These are phyloP conservation scores for Fistulina hepatica DNA, from an alignment of 1,284 basidiomycete genomes.

Conservation along the genomic window DNA sequence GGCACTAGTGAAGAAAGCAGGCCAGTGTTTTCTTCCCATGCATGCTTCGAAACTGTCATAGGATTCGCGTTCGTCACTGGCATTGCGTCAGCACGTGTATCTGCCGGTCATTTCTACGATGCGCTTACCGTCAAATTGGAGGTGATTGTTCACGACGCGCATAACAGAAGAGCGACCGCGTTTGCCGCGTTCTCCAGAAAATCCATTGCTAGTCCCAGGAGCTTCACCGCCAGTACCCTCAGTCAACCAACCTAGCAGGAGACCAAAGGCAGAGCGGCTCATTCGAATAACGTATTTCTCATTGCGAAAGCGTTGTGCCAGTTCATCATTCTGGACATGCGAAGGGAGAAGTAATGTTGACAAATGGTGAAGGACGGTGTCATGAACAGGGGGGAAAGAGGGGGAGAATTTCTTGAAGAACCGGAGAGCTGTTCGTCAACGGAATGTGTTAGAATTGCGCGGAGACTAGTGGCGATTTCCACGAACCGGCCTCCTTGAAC, in stretches of 20 bases:
- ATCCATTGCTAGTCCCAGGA: constrained; percentile 71
- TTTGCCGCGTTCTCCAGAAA: constrained; percentile 71
- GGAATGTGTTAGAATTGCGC: constrained; percentile 3
- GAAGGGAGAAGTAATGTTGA: constrained; percentile 74
- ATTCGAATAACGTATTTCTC: constrained; percentile 90
- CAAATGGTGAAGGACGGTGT: constrained; percentile 67
- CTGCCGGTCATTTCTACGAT: constrained; percentile 8
- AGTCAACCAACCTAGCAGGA: constrained; percentile 93
- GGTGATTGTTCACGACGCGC: constrained; percentile 88
- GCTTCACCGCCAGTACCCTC: constrained; percentile 85
- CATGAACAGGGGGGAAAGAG: constrained; percentile 63
- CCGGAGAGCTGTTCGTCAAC: constrained; percentile 42
- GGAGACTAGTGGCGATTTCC: constrained; percentile 4
- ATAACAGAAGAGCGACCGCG: constrained; percentile 78
- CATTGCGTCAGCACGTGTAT: constrained; percentile 7
- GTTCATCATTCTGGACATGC: constrained; percentile 77
- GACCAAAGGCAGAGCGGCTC: constrained; percentile 84
- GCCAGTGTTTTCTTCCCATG: constrained; percentile 78
- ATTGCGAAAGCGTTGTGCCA: constrained; percentile 77
- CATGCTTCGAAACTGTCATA: constrained; percentile 45
- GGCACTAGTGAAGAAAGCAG: constrained; percentile 70
- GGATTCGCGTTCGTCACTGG: constrained; percentile 63
- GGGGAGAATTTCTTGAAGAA: constrained; percentile 70
- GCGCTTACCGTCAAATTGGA: constrained; percentile 77
- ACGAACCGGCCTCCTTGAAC: constrained; percentile 78